These are phyloP conservation scores for Cetraspora pellucida DNA, from an alignment of 192 early-diverging fungal species.

Conservation along the genomic window DNA sequence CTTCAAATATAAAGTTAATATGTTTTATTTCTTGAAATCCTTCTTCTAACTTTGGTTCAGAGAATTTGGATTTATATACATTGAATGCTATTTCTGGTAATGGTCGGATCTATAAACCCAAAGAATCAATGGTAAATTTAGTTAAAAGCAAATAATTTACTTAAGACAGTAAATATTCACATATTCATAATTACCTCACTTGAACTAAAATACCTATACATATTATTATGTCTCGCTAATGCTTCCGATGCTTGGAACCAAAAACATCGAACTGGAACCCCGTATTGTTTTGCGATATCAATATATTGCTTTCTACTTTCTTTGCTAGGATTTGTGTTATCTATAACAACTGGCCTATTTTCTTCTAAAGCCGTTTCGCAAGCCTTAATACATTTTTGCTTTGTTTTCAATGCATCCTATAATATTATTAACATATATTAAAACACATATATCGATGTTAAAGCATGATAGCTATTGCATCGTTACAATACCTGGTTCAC, in stretches of 20 bases:
- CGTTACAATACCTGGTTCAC: conserved; percentile 61
- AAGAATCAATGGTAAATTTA: not conserved
- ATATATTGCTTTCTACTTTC: conserved; percentile 67
- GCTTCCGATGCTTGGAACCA: conserved; percentile 57
- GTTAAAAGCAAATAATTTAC: not conserved
- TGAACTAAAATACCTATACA: conserved; percentile 56
- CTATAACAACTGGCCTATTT: conserved; percentile 70
- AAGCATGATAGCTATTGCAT: not conserved
- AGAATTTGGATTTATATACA: conserved; percentile 11
- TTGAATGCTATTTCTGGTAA: conserved; percentile 25
- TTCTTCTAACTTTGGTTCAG: conserved; percentile 25
- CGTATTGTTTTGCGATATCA: conserved; percentile 55
- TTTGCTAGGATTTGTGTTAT: conserved; percentile 82
- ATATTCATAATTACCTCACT: not conserved
- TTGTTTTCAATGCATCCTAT: conserved; percentile 79
- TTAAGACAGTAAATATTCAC: not conserved
- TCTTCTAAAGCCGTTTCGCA: conserved; percentile 53
- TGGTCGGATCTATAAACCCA: not conserved
- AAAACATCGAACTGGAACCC: conserved; percentile 65
- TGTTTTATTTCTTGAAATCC: conserved; percentile 32
- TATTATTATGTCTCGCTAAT: conserved; percentile 80
- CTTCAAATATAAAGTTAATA: conserved; percentile 31
- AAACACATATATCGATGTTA: not conserved
- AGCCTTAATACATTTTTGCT: conserved; percentile 71
- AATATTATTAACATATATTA: not conserved